Evolutionary conservation across 768 basidiomycete genomes (phyloP), one percentile per base, ranked within the genome.

Genomic region (Mrakia frigida): DNA sequence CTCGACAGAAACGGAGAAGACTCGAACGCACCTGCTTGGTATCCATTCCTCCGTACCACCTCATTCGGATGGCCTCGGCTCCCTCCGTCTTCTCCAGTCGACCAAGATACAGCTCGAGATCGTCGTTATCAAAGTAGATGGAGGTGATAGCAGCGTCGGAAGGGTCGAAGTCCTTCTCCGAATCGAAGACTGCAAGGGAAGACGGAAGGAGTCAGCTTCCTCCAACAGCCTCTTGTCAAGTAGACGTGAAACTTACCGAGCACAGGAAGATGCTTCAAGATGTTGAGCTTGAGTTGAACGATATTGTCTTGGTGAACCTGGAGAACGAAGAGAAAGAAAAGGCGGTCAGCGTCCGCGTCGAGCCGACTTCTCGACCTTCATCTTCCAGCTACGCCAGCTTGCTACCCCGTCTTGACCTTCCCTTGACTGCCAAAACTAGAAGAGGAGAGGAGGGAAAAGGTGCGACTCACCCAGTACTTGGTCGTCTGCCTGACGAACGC

Each of bases 401-500:
- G 11, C 10, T 43, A 1, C 43, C 43, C 16, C 43, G 6, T 2
- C 43, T 1, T 1, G 11, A 43, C 11, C 43, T 43, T 43, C 10
- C 43, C 43, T 13, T 11, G 1, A 43, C 16, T 14, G 16, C 11
- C 2, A 43, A 14, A 11, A 1, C 21, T 35, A 61, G 52, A n/a
- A 72, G 46, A 41, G 11, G 10, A 37, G 23, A 7, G 37, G 4
- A 13, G 35, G 41, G 28, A 31, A 11, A 50, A 16, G 14, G 1
- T 3, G 23, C 2, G 0, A 80, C 83, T 71, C 82, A 92, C 96
- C 97, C 97, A 99, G 81, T 99, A 99, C 83, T 99, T 99, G 16
- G 97, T 98, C 46, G 97, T 99, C 84, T 97, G 94, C 56, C 97
- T 85, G n/a, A 98, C 92, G 81, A 99, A 99, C 2, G 96, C 97